Base-by-base conservation (phyloP, 2,329 filamentous ascomycete genomes). In the Pseudocercospora pini-densiflorae region DNA sequence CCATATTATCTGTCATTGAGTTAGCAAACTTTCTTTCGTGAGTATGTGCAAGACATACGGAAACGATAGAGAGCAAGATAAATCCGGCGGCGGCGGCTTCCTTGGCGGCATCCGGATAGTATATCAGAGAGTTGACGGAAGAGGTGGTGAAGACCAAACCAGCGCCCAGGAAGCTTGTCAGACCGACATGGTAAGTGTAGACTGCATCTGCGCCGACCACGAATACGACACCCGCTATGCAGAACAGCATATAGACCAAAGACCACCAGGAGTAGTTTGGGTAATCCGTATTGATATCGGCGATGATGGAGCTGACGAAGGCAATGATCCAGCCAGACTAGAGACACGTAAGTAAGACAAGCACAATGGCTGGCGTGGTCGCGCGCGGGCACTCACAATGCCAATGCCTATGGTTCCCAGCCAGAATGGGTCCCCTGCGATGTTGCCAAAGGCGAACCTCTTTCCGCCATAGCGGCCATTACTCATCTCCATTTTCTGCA, bases 321-420 rank as follows among this genome's bases (percentile, higher is more conserved):
- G 93, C 89, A 76, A 99, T 97, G 72, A 97, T 80, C 95, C 95
- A 99, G 66, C 94, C 94, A 70, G 97, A 89, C 94, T 98, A 67
- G 21, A 61, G 12, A 29, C 29, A 14, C 45, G 62, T 73, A 65
- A 71, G 69, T 65, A 33, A 54, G 40, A 47, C 51, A 33, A 29
- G 21, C 19, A 12, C 16, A 47, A 16, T 49, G 33, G 29, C 27
- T n/a, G 59, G 53, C 36, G 29, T 59, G 19, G 23, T 3, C 9
- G 40, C 47, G 45, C 62, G 58, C 51, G 53, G 24, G 24, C 33
- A 87, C 93, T 80, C 88, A 97, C 94, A 77, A 92, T 85, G 70
- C 91, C 88, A 79, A 98, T 97, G 65, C 94, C 97, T 70, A 97
- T 88, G 40, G 95, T 98, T 63, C 94, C 93, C 67, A 99, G 87